Conservation (phyloP, 2,329 filamentous ascomycete species). For the Penicillium digitatum region DNA sequence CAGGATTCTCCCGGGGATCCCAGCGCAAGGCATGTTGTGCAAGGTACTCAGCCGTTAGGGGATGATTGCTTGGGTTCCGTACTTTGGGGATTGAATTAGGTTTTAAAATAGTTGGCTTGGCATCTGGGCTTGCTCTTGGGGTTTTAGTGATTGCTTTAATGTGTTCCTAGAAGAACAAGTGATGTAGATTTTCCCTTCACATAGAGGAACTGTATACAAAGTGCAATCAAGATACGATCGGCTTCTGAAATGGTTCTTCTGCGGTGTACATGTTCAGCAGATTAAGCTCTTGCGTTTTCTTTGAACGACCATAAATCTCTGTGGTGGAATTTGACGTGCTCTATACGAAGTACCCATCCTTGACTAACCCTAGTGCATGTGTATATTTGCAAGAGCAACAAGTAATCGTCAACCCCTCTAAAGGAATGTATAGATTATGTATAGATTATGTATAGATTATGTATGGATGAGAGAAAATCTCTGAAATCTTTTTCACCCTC, state of each 20-base stretch:
- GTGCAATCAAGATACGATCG: background rate
- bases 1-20: constrained; percentile 21
- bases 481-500: no score
- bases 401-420: no score
- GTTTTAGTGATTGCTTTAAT: background rate
- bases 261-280: background rate
- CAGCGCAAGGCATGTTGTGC: constrained; percentile 15
- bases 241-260: background rate
- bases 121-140: background rate
- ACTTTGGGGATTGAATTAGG: background rate
- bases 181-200: background rate
- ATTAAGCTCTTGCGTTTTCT: background rate
- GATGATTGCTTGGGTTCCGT: background rate
- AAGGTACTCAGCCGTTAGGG: constrained; percentile 5
- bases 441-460: background rate
- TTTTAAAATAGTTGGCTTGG: background rate
- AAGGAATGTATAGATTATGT: background rate
- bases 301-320: background rate
- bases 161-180: background rate
- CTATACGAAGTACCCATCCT: background rate
- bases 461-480: background rate
- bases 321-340: background rate
- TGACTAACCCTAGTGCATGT: background rate
- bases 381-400: background rate
- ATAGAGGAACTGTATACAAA: constrained; percentile 8